Percentiles rank a stretch among this genome's conserved stretches.
Evolutionary conservation across 805 yeast genomes (phyloP).

Genomic region (Pichia sporocuriosa): DNA sequence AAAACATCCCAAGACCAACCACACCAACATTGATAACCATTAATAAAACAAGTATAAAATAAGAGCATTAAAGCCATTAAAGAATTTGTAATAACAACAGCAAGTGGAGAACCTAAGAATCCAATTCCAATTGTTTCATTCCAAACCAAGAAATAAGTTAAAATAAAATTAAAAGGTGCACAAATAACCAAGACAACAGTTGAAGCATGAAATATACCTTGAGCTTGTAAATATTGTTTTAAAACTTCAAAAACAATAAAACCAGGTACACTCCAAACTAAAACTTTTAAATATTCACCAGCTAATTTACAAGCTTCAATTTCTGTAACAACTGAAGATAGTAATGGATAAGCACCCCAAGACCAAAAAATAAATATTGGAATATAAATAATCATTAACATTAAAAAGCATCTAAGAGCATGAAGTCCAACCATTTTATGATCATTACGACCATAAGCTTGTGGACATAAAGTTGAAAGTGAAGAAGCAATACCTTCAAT

Average conservation of each 20-base stretch:
- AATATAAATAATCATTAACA: slow-evolving; percentile 35
- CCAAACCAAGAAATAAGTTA: slow-evolving; percentile 43
- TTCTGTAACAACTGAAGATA: slow-evolving; percentile 37
- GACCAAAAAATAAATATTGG: slow-evolving; percentile 35
- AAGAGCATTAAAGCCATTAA: slow-evolving; percentile 43
- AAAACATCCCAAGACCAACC: slow-evolving; percentile 39
- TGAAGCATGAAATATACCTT: slow-evolving; percentile 51
- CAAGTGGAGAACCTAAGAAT: slow-evolving; percentile 53
- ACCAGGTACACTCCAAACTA: slow-evolving; percentile 51
- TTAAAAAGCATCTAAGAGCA: slow-evolving; percentile 43
- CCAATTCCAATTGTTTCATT: slow-evolving; percentile 41
- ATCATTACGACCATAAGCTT: slow-evolving; percentile 51
- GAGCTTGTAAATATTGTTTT: slow-evolving; percentile 51
- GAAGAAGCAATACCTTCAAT: slow-evolving; percentile 55
- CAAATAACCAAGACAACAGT: slow-evolving; percentile 46
- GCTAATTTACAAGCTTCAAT: slow-evolving; percentile 40
- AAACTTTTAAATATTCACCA: slow-evolving; percentile 39
- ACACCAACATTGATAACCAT: slow-evolving; percentile 46
- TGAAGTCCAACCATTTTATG: slow-evolving; percentile 45
- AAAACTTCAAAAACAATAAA: slow-evolving; percentile 50
- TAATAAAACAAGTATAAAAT: slow-evolving; percentile 35
- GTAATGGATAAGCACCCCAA: slow-evolving; percentile 31
- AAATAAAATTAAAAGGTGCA: slow-evolving; percentile 45
- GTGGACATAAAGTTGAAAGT: slow-evolving; percentile 53
- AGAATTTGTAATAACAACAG: slow-evolving; percentile 53